These are phyloP conservation scores for Sphaerulina populicola DNA, from an alignment of 2,329 filamentous ascomycete species.

Conservation along the genomic window DNA sequence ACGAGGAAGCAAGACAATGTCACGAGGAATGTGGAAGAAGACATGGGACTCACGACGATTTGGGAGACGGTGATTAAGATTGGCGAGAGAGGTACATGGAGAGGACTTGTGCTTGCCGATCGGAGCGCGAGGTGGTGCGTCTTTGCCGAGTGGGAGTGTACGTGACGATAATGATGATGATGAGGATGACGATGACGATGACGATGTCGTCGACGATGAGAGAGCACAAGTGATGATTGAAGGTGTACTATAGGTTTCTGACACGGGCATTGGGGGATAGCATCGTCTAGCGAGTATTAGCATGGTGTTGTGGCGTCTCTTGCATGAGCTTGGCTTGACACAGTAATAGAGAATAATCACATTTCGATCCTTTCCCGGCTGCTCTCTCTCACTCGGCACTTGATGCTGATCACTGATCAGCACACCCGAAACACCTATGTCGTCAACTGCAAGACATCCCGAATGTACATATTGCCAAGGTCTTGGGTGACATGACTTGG, in stretches of 20 bases:
- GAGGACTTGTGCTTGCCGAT: conserved; percentile 73
- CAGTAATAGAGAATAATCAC: not conserved
- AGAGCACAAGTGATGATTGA: not conserved
- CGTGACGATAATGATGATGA: conserved; percentile 16
- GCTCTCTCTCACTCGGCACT: not conserved
- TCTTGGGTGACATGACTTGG: no score
- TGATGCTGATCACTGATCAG: no score
- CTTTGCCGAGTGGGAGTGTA: conserved; percentile 77
- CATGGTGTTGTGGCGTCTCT: conserved; percentile 4
- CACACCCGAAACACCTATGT: no score
- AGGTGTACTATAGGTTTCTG: not conserved
- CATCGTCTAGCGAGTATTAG: conserved; percentile 5
- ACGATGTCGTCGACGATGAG: not conserved
- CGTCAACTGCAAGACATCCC: no score
- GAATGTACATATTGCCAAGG: no score
- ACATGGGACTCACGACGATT: conserved; percentile 59
- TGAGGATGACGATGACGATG: no score
- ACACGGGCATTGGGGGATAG: not conserved
- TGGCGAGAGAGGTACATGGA: conserved; percentile 71
- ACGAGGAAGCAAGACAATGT: conserved; percentile 62
- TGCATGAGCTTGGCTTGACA: not conserved
- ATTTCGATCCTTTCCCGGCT: not conserved
- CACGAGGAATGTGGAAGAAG: conserved; percentile 49
- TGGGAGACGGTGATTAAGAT: conserved; percentile 93
- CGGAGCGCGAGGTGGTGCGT: conserved; percentile 81